Percentiles rank a stretch among this genome's conserved stretches.
These are phyloP conservation scores for Bruguiera hainesii DNA, from an alignment of 441 rosid species.

Conservation along the genomic window DNA sequence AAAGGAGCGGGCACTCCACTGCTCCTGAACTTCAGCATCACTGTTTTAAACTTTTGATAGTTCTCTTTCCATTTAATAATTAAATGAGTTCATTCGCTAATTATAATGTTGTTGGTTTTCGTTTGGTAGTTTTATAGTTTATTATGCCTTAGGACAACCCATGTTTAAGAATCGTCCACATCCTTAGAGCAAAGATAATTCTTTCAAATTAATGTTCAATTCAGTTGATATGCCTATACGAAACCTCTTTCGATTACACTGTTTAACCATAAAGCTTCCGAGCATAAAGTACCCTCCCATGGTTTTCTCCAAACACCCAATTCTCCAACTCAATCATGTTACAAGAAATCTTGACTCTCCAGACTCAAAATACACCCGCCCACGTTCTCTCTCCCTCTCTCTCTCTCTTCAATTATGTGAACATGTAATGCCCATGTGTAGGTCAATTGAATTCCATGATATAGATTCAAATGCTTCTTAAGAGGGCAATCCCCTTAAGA, in stretches of 20 bases:
- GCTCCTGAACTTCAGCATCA: slow-evolving; percentile 2
- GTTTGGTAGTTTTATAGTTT: not conserved
- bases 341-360: no score
- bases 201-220: no score
- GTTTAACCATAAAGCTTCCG: no score
- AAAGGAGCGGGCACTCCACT: slow-evolving; percentile 23
- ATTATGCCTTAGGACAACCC: not conserved
- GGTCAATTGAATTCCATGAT: slow-evolving; percentile 14
- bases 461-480: slow-evolving; percentile 33
- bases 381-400: not conserved
- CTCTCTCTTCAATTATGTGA: slow-evolving; percentile 16
- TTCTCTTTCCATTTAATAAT: slow-evolving; percentile 21
- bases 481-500: slow-evolving; percentile 35
- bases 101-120: slow-evolving; percentile 19
- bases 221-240: no score
- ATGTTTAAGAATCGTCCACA: not conserved
- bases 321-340: no score
- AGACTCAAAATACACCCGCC: no score
- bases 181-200: no score
- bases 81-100: slow-evolving; percentile 9
- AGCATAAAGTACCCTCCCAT: no score
- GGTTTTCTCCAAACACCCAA: no score
- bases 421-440: not conserved
- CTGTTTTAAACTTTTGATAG: not conserved
- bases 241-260: no score